Evolutionary conservation across 495 filamentous ascomycete genomes (phyloP), one percentile per base, ranked within the genome.

Genomic region (Aspergillus avenaceus): DNA sequence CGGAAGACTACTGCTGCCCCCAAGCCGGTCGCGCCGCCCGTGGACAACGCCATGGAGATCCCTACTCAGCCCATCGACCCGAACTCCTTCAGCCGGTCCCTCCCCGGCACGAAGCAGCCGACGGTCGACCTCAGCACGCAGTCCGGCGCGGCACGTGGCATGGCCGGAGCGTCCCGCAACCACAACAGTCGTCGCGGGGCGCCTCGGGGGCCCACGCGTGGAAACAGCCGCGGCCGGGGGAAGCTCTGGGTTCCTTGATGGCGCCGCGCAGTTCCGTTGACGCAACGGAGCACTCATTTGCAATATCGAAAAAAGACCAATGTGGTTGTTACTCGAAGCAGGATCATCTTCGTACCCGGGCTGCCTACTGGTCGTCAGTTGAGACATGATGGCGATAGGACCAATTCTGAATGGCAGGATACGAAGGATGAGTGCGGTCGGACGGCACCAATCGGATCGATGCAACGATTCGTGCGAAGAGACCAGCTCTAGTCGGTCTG

Each of bases 241-340:
- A 78, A 79, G 54, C 65, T 80, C 22, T 80, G 77, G 77, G 73
- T 78, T 70, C 75, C 75, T 71, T 78, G 70, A 73, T 54, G 36
- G 41, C 13, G 56, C 34, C 51, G 32, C 42, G 34, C 34, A 50
- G 53, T 60, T 57, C 60, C 57, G 53, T 55, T 43, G 56, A 60
- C 57, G 62, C 52, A 44, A 61, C 58, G 62, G 60, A 58, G 54
- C 49, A 32, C 55, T 45, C 46, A n/a, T 40, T 56, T 56, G 38
- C 37, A 16, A 60, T 45, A 32, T 42, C 28, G 26, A 18, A 50
- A 28, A 43, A 47, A 52, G 55, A 61, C 54, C 58, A 51, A 37
- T 24, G 41, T 45, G 55, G 54, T 56, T 61, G 55, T 50, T 59
- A 43, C 49, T 50, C 32, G 49, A 56, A 47, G 53, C 55, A 53